Evolutionary conservation across 495 filamentous ascomycete species (phyloP), one percentile per base, ranked within the genome.

Genomic region (Darksidea phi): DNA sequence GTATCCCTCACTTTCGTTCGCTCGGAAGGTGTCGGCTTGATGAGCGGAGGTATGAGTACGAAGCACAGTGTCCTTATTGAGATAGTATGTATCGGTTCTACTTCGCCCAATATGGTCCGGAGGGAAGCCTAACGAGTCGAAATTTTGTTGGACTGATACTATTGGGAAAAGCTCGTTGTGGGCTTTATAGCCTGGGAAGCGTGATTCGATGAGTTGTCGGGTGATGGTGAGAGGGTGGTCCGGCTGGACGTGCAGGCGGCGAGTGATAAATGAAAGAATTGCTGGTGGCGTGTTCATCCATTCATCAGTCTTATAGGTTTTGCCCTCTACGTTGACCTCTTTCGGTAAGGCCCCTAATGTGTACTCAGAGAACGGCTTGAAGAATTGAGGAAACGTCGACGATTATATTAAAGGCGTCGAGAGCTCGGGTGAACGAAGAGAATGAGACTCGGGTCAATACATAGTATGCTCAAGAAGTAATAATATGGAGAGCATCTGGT

Each of bases 31-130:
- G 38, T 94, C 89, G 32, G 86, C 87, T 73, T 98, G 88, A 72
- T 98, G 95, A 0, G 94, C 94, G 62, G 85, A 89, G 13, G 91
- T 97, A 73, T 98, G 94, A 0, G 94, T 98, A 53, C 94, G 85
- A 21, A 98, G 81, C 1, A 97, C 83, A 1, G 88, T 95, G 42
- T 84, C 75, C 61, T 82, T 74, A 73, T 97, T 97, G 72, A 97
- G 76, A 76, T 98, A 98, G 81, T 97, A 98, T 1, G 94, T 97
- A 75, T 97, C 94, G 7, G 87, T 89, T 61, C 83, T 83, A 67
- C 82, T 88, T 63, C 94, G 87, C 62, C 94, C 94, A 11, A 91
- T 90, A 71, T 98, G 94, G 72, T 97, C 88, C 45, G 79, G 67
- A 0, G 94, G 88, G 72, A 98, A 98, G 48, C 91, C 91, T 17